A percentile compares a stretch with the other conserved stretches of the same genome.
phyloP scores from a whole-genome alignment of 176 grass and related monocot genomes.

The Carex scoparia region DNA sequence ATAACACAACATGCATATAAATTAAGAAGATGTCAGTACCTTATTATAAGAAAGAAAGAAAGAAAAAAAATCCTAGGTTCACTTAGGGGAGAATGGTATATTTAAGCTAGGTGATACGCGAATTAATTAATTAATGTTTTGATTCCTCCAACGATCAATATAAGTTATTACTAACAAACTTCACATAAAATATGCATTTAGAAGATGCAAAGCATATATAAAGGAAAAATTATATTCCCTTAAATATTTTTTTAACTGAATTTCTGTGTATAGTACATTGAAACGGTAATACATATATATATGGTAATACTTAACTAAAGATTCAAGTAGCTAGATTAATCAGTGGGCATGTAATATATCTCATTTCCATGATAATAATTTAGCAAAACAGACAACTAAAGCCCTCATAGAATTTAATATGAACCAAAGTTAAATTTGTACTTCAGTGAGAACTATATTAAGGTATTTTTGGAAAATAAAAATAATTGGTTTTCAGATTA shows the following conservation, averaged over 20 bases:
- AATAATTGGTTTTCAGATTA: too few relatives aligned
- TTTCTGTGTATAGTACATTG: too few relatives aligned
- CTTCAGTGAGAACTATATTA: neutral
- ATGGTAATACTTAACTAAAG: too few relatives aligned
- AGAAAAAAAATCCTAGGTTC: neutral
- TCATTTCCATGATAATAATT: neutral
- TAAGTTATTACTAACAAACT: neutral
- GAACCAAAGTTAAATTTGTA: neutral
- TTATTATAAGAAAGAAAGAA: too few relatives aligned
- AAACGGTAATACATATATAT: too few relatives aligned
- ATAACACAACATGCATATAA: neutral
- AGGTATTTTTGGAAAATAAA: too few relatives aligned
- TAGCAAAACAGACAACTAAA: neutral
- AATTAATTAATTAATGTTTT: neutral
- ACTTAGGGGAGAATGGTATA: neutral
- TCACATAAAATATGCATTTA: neutral
- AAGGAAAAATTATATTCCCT: neutral
- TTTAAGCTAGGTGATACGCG: too few relatives aligned
- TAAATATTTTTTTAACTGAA: neutral
- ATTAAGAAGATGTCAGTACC: neutral
- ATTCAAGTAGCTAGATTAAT: neutral
- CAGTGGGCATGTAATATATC: neutral
- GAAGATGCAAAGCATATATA: neutral
- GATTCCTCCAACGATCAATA: neutral
- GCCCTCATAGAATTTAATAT: neutral